Evolutionary conservation across 1,284 basidiomycete species (phyloP).

Genomic region (Flammula alnicola): DNA sequence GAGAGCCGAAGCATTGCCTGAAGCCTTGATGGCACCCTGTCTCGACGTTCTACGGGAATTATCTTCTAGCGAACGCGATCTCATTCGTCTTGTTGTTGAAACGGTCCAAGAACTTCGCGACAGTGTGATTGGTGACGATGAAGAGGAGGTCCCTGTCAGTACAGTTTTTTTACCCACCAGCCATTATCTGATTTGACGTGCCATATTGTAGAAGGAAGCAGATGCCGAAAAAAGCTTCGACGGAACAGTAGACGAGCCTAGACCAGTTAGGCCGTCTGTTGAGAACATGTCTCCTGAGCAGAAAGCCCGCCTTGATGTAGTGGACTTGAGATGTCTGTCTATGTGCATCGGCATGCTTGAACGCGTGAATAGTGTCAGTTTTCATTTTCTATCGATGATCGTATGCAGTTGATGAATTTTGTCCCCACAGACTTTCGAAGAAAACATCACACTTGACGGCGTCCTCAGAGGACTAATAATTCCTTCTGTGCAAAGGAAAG

Average conservation of each 20-base stretch:
- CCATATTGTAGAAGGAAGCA: not conserved
- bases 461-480: constrained; percentile 86
- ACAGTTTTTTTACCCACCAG: not conserved
- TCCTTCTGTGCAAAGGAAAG: constrained; percentile 85
- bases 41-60: constrained; percentile 86
- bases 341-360: constrained; percentile 90
- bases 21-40: constrained; percentile 76
- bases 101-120: constrained; percentile 85
- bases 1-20: constrained; percentile 73
- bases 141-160: constrained; percentile 33
- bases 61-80: constrained; percentile 80
- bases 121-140: constrained; percentile 56
- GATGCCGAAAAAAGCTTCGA: constrained; percentile 29
- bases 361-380: constrained; percentile 82
- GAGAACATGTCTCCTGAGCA: constrained; percentile 59
- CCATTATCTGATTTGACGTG: not conserved
- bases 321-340: constrained; percentile 77
- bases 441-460: constrained; percentile 89
- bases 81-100: constrained; percentile 92
- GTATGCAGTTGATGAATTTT: constrained; percentile 14
- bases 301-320: constrained; percentile 57
- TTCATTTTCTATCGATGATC: not conserved
- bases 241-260: constrained; percentile 30
- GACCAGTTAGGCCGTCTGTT: constrained; percentile 26
- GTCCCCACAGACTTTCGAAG: constrained; percentile 74